Conservation (phyloP, 75 land plant species). For the Chamaecyparis obtusa region DNA sequence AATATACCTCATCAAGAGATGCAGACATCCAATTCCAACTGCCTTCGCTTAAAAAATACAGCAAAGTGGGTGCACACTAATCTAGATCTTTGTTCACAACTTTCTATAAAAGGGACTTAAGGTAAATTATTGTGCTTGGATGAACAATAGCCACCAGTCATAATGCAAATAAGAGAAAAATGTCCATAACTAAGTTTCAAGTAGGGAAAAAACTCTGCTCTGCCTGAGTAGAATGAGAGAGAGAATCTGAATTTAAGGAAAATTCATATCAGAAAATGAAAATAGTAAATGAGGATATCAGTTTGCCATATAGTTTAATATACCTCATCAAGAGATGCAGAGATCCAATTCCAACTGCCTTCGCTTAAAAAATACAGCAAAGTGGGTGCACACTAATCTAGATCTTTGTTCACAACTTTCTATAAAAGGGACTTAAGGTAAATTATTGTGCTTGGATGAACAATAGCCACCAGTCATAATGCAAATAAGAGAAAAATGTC, state of each 20-base stretch:
- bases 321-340: too few species aligned
- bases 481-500: not conserved
- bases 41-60: not conserved
- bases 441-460: not conserved
- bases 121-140: not conserved
- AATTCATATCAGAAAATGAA: too few species aligned
- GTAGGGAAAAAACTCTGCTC: not conserved
- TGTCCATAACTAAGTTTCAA: not conserved
- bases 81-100: not conserved
- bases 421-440: not conserved
- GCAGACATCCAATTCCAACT: not conserved
- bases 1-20: not conserved
- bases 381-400: not conserved
- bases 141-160: not conserved
- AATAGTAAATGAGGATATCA: too few species aligned
- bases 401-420: not conserved
- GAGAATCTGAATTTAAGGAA: too few species aligned
- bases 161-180: not conserved
- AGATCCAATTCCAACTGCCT: not conserved
- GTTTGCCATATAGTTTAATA: too few species aligned
- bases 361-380: not conserved
- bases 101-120: not conserved
- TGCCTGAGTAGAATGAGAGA: not conserved
- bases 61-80: not conserved
- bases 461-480: not conserved